phyloP scores from a whole-genome alignment of 768 basidiomycete species.

The Leucocoprinus leucothites region DNA sequence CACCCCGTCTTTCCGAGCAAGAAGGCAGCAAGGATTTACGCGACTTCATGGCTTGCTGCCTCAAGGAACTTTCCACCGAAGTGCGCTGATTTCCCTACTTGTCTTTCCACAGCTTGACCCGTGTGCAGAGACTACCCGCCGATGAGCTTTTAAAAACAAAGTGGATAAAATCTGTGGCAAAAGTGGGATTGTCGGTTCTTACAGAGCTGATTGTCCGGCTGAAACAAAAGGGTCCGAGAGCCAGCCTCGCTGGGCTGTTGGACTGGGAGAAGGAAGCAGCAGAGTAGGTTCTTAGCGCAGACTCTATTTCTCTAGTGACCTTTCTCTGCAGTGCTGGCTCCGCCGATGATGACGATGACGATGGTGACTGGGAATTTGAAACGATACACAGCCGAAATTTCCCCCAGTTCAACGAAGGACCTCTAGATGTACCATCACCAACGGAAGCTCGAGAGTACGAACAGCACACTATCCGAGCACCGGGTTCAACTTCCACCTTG shows the following conservation, averaged over 20 bases:
- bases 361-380: constrained; percentile 73
- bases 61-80: constrained; percentile 78
- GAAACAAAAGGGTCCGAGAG: constrained; percentile 71
- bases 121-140: constrained; percentile 71
- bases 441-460: background rate
- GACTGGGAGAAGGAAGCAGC: constrained; percentile 73
- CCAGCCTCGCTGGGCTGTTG: constrained; percentile 70
- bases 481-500: constrained; percentile 41
- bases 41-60: constrained; percentile 81
- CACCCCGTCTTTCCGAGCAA: constrained; percentile 73
- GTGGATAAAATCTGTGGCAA: constrained; percentile 83
- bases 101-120: constrained; percentile 5
- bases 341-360: constrained; percentile 34
- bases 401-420: constrained; percentile 9
- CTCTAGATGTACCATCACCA: constrained; percentile 20
- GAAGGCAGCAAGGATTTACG: constrained; percentile 84
- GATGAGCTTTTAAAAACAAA: constrained; percentile 86
- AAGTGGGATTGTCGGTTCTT: constrained; percentile 61
- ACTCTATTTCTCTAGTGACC: background rate
- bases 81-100: constrained; percentile 36
- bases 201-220: constrained; percentile 81
- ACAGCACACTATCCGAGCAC: constrained; percentile 45
- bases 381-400: constrained; percentile 47
- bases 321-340: constrained; percentile 10
- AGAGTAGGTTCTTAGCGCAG: constrained; percentile 15